These are phyloP conservation scores for Salix koriyanagi DNA, from an alignment of 345 rosid species.

Conservation along the genomic window DNA sequence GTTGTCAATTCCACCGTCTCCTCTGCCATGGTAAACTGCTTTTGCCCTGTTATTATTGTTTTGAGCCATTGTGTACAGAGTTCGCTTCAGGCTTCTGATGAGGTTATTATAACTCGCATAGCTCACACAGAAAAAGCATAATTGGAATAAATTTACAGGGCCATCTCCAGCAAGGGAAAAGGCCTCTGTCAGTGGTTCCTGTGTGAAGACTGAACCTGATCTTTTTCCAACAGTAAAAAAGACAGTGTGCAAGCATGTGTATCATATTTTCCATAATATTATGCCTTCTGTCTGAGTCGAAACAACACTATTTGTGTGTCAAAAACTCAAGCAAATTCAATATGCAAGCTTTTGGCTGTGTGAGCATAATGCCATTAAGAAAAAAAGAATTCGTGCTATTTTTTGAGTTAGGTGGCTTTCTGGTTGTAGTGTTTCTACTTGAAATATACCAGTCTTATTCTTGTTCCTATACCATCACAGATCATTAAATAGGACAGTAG, in stretches of 20 bases:
- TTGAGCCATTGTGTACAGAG: background rate
- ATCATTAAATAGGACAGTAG: background rate
- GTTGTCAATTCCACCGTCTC: conserved; percentile 32
- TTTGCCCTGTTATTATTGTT: background rate
- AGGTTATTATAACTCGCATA: background rate
- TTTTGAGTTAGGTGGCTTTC: background rate
- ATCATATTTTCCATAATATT: background rate
- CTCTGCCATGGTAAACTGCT: conserved; percentile 53
- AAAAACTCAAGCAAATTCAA: background rate
- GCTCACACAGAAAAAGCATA: background rate
- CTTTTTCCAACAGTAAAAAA: background rate
- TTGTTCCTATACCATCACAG: background rate
- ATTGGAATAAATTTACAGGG: background rate
- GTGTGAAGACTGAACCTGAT: background rate
- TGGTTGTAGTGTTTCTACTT: background rate
- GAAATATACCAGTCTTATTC: background rate
- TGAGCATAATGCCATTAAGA: background rate
- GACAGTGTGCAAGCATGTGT: background rate
- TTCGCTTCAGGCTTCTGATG: background rate
- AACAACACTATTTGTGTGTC: background rate
- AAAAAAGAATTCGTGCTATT: background rate
- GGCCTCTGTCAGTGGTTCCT: background rate
- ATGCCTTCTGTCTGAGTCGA: background rate
- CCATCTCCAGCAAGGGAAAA: background rate
- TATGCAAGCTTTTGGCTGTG: background rate